phyloP scores from a whole-genome alignment of 805 yeast species.

The Citeromyces matritensis region DNA sequence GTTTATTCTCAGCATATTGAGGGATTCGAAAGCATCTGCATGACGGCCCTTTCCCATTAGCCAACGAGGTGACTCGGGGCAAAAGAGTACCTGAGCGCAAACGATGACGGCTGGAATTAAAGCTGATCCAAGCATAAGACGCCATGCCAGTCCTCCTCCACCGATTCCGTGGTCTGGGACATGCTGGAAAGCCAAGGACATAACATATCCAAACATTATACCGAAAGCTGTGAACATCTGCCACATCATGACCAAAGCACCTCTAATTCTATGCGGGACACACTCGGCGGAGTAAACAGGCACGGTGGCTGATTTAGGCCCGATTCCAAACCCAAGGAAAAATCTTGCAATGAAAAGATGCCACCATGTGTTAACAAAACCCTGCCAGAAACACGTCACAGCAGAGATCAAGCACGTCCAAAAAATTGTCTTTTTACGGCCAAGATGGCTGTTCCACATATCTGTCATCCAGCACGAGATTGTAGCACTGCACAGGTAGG shows the following conservation, averaged over 20 bases:
- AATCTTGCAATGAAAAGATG: conserved; percentile 55
- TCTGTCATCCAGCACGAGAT: conserved; percentile 56
- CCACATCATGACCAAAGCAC: conserved; percentile 62
- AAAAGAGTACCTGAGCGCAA: conserved; percentile 43
- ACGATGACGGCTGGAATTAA: conserved; percentile 52
- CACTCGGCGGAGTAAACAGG: conserved; percentile 61
- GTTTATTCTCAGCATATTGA: conserved; percentile 29
- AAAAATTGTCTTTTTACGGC: conserved; percentile 56
- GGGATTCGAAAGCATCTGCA: conserved; percentile 37
- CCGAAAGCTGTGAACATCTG: conserved; percentile 66
- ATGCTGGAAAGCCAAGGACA: conserved; percentile 45
- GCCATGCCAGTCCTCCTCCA: conserved; percentile 42
- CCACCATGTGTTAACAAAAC: conserved; percentile 46
- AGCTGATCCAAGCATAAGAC: conserved; percentile 58
- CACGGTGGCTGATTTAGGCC: conserved; percentile 65
- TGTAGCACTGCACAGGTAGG: conserved; percentile 48
- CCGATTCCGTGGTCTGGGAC: conserved; percentile 30
- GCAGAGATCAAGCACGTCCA: conserved; percentile 47
- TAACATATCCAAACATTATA: conserved; percentile 56
- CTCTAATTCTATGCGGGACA: conserved; percentile 46
- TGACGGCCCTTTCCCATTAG: conserved; percentile 58
- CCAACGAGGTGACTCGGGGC: conserved; percentile 72
- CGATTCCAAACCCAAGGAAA: conserved; percentile 52
- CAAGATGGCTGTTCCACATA: conserved; percentile 34
- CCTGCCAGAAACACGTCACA: conserved; percentile 56